Evolutionary conservation across 1,284 basidiomycete genomes (phyloP), one percentile per base, ranked within the genome.

Genomic region (Trametes polyzona): DNA sequence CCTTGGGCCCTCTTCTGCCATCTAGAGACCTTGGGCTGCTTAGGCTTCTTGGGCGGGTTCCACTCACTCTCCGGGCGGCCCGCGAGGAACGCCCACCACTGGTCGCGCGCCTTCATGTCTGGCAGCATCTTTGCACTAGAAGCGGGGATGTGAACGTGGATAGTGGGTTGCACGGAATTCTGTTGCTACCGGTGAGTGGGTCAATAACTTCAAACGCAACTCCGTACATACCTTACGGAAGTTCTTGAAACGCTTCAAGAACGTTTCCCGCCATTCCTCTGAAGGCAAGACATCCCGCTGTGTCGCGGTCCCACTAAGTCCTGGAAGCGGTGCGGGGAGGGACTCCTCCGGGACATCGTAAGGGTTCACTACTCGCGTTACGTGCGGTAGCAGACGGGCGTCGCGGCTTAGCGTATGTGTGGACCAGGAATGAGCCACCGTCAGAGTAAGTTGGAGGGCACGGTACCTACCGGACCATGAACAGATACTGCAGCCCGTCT

Each of bases 401-500:
- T 90, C 86, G 55, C 89, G 84, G 63, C 88, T 92, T n/a, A n/a
- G n/a, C n/a, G n/a, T n/a, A n/a, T n/a, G n/a, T n/a, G n/a, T n/a
- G 62, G 46, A 59, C n/a, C 17, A 16, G 6, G 33, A 14, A 27
- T 16, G 24, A 26, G 9, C 17, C 16, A 42, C 9, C 16, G 7
- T 27, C 8, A 26, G 16, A 23, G 17, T 3, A 42, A 14, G 41
- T 42, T 11, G 26, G 17, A 17, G 41, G 26, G 10, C 41, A 29
- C 12, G 39, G 24, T 16, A 63, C 75, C 52, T 62, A 90, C 90
- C 90, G 81, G 48, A 93, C 91, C 49, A 84, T 84, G 70, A 92
- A 92, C 32, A 93, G 76, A 69, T 93, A 93, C 67, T 93, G 81
- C 78, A 89, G 65, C 2, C 92, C 91, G 71, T 93, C 87, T 66